Percentiles rank a stretch among this genome's conserved stretches.
Conservation (phyloP, 768 basidiomycete species). For the Kwoniella dejecticola region DNA sequence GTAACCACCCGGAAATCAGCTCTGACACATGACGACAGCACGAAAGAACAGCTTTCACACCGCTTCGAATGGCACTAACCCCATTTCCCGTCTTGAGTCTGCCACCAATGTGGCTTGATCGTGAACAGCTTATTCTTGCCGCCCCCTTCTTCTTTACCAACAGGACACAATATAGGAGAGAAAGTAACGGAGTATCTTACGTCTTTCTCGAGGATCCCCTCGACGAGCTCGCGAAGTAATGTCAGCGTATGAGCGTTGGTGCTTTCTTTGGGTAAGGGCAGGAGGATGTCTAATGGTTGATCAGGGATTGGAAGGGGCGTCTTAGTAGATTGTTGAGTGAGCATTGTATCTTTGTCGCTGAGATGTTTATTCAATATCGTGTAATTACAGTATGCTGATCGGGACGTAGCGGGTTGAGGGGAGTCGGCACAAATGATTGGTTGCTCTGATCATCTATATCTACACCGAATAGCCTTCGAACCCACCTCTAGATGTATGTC, state of each 20-base stretch:
- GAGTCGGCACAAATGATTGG: not conserved
- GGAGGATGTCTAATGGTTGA: constrained; percentile 8
- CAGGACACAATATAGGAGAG: constrained; percentile 17
- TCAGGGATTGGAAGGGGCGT: not conserved
- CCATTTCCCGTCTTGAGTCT: constrained; percentile 1
- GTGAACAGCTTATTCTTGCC: constrained; percentile 10
- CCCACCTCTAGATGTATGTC: too few relatives aligned
- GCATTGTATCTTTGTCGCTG: not conserved
- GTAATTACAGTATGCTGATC: not conserved
- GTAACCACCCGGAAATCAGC: not conserved
- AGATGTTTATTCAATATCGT: not conserved
- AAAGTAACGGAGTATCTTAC: constrained; percentile 8
- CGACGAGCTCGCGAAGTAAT: not conserved
- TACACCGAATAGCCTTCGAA: too few relatives aligned
- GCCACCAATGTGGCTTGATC: constrained; percentile 12
- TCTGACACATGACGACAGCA: too few relatives aligned
- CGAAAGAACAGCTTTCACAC: not conserved
- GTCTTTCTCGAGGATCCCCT: not conserved
- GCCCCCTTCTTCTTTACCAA: not conserved
- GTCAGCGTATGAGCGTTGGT: not conserved
- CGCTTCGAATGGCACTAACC: not conserved
- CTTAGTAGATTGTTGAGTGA: not conserved
- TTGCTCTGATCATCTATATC: too few relatives aligned
- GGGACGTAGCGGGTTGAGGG: not conserved
- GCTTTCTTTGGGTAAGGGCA: not conserved